phyloP scores from a whole-genome alignment of 2,329 filamentous ascomycete genomes.

The Epichloe amarillans region DNA sequence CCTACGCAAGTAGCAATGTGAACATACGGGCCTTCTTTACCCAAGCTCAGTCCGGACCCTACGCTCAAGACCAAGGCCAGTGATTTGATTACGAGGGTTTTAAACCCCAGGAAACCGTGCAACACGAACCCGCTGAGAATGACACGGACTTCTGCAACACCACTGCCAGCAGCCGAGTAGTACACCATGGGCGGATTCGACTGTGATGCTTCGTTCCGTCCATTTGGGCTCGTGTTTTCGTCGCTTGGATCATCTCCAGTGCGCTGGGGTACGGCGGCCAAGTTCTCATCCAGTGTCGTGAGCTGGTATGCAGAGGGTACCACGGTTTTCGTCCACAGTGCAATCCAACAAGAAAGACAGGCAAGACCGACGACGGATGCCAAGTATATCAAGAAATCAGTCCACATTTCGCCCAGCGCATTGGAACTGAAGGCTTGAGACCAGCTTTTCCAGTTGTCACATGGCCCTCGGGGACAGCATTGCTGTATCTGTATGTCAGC shows the following conservation, averaged over 20 bases:
- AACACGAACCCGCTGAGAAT: slow-evolving; percentile 96
- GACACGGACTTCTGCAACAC: slow-evolving; percentile 92
- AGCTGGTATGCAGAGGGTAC: slow-evolving; percentile 81
- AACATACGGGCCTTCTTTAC: slow-evolving; percentile 93
- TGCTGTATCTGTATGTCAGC: slow-evolving; percentile 18
- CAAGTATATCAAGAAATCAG: slow-evolving; percentile 70
- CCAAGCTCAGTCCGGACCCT: slow-evolving; percentile 81
- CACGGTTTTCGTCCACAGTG: slow-evolving; percentile 82
- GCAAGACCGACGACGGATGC: slow-evolving; percentile 58
- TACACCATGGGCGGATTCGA: slow-evolving; percentile 65
- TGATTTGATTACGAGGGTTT: slow-evolving; percentile 77
- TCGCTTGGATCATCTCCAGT: slow-evolving; percentile 28
- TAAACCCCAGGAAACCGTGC: slow-evolving; percentile 84
- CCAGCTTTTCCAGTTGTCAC: slow-evolving; percentile 45
- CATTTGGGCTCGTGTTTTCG: slow-evolving; percentile 30
- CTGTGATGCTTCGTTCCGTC: slow-evolving; percentile 23
- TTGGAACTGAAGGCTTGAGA: slow-evolving; percentile 32
- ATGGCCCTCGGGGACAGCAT: slow-evolving; percentile 42
- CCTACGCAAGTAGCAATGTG: slow-evolving; percentile 92
- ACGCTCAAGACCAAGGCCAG: slow-evolving; percentile 75
- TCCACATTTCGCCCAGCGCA: slow-evolving; percentile 39
- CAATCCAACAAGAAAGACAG: slow-evolving; percentile 61
- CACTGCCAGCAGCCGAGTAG: slow-evolving; percentile 90
- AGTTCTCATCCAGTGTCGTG: slow-evolving; percentile 82
- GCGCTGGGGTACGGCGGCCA: slow-evolving; percentile 46